phyloP scores from a whole-genome alignment of 768 basidiomycete species.

The Ephemerocybe angulata region DNA sequence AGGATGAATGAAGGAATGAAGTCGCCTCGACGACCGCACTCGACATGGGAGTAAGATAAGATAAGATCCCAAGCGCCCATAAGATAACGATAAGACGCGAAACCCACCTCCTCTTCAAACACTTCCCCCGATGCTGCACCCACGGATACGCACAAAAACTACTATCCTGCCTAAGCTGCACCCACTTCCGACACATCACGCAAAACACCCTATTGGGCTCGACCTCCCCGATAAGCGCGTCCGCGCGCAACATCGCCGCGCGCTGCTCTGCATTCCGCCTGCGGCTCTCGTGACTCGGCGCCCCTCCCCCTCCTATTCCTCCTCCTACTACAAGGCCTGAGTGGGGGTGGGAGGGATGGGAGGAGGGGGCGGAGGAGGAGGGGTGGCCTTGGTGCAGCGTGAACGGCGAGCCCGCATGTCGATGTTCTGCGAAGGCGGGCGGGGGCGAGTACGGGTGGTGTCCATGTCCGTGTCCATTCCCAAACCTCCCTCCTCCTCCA shows the following conservation, averaged over 20 bases:
- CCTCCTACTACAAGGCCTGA: too few relatives aligned
- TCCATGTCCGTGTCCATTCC: too few relatives aligned
- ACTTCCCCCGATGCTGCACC: conserved; percentile 75
- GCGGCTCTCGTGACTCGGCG: conserved; percentile 61
- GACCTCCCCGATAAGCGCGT: conserved; percentile 61
- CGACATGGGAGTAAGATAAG: too few relatives aligned
- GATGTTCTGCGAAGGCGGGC: conserved; percentile 7
- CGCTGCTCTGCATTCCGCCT: conserved; percentile 78
- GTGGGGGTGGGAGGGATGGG: too few relatives aligned
- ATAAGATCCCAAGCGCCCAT: too few relatives aligned
- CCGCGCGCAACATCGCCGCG: conserved; percentile 64
- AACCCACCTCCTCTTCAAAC: conserved; percentile 66
- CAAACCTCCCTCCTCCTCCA: too few relatives aligned
- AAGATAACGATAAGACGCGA: background rate
- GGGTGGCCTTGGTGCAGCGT: conserved; percentile 23
- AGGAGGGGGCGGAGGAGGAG: conserved; percentile 21
- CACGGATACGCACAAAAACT: conserved; percentile 81
- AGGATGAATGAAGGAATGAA: conserved; percentile 3
- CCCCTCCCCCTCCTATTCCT: conserved; percentile 6
- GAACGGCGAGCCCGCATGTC: too few relatives aligned
- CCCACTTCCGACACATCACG: conserved; percentile 74
- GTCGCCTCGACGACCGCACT: background rate
- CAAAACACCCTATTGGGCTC: conserved; percentile 77
- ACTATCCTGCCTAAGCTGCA: conserved; percentile 74
- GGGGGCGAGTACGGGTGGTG: too few relatives aligned